Base-by-base conservation (phyloP, 2,329 filamentous ascomycete species). In the Penicillium sp. region DNA sequence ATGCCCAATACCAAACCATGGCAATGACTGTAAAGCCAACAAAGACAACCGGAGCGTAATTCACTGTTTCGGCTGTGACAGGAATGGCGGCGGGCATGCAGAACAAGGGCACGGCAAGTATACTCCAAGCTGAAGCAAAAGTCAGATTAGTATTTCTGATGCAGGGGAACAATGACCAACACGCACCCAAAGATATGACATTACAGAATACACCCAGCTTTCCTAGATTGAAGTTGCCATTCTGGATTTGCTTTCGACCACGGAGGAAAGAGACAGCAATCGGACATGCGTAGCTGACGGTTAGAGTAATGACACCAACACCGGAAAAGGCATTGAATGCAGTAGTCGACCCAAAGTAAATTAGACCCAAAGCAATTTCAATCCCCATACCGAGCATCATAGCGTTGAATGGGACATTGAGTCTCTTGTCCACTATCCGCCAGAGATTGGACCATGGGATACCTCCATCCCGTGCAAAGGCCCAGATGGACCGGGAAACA, bases 281-380 rank as follows among this genome's bases (percentile, higher is more conserved):
- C 11, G 85, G 84, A 1, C 74, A 74, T 24, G 79, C 82, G 59
- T 87, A 88, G 40, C 81, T 79, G 31, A 82, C 72, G 0, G 84
- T 87, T 0, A 89, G 76, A 50, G 84, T 87, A 61, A 89, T 87
- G 6, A 85, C 88, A 1, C 85, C 85, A 0, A 87, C 84, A 26
- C 85, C 84, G 0, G 85, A 88, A 65, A 89, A 88, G n/a, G 80
- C 82, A 69, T 84, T 84, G 71, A 89, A 89, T 0, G 86, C 85
- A 0, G 84, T 82, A 0, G 78, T 77, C 2, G 81, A 85, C 14
- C 86, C 86, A 54, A 89, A 87, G 70, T 86, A 89, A 63, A 89
- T 87, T 48, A 85, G 76, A 0, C 85, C 85, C 0, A 89, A 76
- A 14, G 87, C 68, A 55, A 80, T 84, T 63, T 86, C 81, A 40